Conservation (phyloP, 345 rosid species). For the Ailanthus altissimus region DNA sequence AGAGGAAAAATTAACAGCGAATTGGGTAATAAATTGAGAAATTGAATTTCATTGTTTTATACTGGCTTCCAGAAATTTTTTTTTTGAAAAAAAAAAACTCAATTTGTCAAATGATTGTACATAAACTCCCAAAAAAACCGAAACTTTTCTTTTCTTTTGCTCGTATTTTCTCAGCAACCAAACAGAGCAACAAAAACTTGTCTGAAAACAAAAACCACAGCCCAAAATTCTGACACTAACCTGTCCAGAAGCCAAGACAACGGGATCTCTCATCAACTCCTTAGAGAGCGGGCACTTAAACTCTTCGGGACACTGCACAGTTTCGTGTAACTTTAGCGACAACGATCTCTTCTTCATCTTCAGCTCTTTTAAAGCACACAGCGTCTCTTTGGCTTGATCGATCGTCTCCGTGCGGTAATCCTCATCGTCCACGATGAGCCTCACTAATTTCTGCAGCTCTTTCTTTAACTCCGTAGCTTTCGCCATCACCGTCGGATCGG, state of each 20-base stretch:
- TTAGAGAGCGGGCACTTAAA: conserved; percentile 83
- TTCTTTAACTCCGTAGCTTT: conserved; percentile 67
- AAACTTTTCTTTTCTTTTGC: not conserved
- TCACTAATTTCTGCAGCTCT: conserved; percentile 66
- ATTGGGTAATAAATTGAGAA: not conserved
- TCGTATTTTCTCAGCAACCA: conserved; percentile 12
- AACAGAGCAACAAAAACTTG: conserved; percentile 5
- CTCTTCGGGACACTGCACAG: conserved; percentile 69
- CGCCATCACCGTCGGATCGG: conserved; percentile 65
- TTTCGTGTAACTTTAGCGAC: conserved; percentile 47
- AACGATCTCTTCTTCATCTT: conserved; percentile 55
- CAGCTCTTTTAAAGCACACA: conserved; percentile 52
- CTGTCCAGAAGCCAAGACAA: conserved; percentile 85
- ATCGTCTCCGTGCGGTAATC: conserved; percentile 52
- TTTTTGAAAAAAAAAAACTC: not conserved
- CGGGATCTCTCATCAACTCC: conserved; percentile 94
- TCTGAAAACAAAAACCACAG: not conserved
- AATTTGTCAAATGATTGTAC: not conserved
- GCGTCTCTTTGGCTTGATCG: conserved; percentile 68
- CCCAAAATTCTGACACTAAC: conserved; percentile 32
- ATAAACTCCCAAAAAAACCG: not conserved
- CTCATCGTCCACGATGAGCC: conserved; percentile 63
- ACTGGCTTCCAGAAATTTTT: no score
- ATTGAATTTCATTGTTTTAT: not conserved
- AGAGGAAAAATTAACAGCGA: not conserved